Evolutionary conservation across 176 grass and related monocot genomes (phyloP).

Genomic region (Poa pratensis): DNA sequence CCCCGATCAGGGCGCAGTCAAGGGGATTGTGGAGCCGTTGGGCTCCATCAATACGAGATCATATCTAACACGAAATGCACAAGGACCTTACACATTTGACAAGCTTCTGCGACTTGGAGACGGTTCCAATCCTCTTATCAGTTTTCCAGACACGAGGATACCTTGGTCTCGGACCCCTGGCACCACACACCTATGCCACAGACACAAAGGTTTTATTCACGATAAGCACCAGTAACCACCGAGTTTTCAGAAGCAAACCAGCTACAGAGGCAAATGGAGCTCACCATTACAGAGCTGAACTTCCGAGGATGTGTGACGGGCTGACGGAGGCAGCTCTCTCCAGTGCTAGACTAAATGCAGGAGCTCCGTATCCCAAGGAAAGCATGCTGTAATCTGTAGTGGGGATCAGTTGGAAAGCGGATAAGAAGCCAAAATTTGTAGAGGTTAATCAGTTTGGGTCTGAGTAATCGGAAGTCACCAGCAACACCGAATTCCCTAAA

Average conservation of each 20-base stretch:
- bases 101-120: conserved; percentile 95
- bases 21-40: no score
- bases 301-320: conserved; percentile 5
- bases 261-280: background rate
- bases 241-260: background rate
- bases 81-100: conserved; percentile 83
- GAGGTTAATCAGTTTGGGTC: background rate
- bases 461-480: background rate
- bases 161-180: conserved; percentile 85
- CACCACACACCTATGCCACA: conserved; percentile 64
- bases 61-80: no score
- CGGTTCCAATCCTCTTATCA: conserved; percentile 73
- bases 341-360: conserved; percentile 13
- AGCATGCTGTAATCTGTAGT: conserved; percentile 37
- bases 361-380: conserved; percentile 37
- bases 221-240: background rate
- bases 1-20: no score
- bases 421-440: background rate
- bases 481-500: background rate
- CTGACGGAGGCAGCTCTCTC: background rate
- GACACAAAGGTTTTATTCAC: background rate
- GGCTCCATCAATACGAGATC: no score
- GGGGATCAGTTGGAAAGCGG: background rate
- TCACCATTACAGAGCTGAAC: conserved; percentile 51
- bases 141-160: conserved; percentile 88